phyloP scores from a whole-genome alignment of 768 basidiomycete species.

The Chlorophyllum brunneum region DNA sequence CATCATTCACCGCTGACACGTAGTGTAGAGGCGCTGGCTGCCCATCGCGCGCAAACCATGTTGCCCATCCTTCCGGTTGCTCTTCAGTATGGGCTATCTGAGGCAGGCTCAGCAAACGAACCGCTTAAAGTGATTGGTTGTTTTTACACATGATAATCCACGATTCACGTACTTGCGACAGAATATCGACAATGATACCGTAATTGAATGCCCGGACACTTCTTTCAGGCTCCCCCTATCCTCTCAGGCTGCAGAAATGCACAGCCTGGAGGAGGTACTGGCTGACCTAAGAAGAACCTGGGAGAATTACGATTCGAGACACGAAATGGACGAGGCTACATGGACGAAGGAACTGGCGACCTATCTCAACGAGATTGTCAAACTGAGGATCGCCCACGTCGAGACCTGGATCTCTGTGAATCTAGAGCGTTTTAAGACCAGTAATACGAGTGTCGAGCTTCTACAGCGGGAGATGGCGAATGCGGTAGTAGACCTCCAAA shows the following conservation, averaged over 20 bases:
- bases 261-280: slow-evolving; percentile 24
- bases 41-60: slow-evolving; percentile 44
- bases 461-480: slow-evolving; percentile 41
- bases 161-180: slow-evolving; percentile 16
- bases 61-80: slow-evolving; percentile 41
- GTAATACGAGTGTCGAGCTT: slow-evolving; percentile 40
- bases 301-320: slow-evolving; percentile 28
- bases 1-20: not conserved
- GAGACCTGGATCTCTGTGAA: slow-evolving; percentile 49
- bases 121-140: slow-evolving; percentile 40
- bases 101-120: slow-evolving; percentile 41
- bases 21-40: slow-evolving; percentile 40
- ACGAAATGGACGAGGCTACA: slow-evolving; percentile 30
- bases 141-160: not conserved
- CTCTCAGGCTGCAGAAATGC: slow-evolving; percentile 13
- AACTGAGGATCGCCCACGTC: slow-evolving; percentile 44
- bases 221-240: slow-evolving; percentile 29
- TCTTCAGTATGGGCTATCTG: slow-evolving; percentile 42
- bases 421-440: slow-evolving; percentile 40
- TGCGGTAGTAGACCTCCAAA: slow-evolving; percentile 40
- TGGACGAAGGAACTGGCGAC: slow-evolving; percentile 37
- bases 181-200: slow-evolving; percentile 50
- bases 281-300: slow-evolving; percentile 23
- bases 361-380: slow-evolving; percentile 35
- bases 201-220: slow-evolving; percentile 35